A percentile compares a stretch with the other conserved stretches of the same genome.
phyloP scores from a whole-genome alignment of 495 filamentous ascomycete species.

The Amphirosellinia nigrospora region DNA sequence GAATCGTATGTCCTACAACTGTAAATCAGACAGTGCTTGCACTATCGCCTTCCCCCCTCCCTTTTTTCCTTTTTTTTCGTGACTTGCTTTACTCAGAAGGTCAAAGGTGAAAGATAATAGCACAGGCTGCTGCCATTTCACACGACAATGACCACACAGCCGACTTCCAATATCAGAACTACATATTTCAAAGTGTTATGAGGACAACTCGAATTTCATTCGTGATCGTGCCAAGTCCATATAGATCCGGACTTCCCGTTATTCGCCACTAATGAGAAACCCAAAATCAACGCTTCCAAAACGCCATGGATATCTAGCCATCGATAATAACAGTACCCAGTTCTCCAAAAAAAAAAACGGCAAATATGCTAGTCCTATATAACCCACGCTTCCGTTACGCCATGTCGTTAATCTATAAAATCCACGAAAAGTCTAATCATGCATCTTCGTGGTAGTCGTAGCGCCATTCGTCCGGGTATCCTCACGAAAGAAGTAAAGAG shows the following conservation, averaged over 20 bases:
- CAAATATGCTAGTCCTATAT: constrained; percentile 7
- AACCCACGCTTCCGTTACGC: constrained; percentile 1
- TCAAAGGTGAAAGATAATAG: neutral
- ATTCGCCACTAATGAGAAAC: neutral
- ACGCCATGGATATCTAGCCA: neutral
- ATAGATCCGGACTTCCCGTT: neutral
- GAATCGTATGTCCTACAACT: neutral
- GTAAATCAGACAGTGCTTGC: neutral
- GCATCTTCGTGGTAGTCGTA: neutral
- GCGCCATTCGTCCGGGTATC: constrained; percentile 22
- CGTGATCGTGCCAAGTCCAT: neutral
- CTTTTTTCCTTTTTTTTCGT: neutral
- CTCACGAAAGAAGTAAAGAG: constrained; percentile 35
- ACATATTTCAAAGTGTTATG: neutral
- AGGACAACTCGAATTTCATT: neutral
- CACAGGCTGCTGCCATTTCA: neutral
- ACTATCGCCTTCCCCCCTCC: too few species aligned
- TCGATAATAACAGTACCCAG: neutral
- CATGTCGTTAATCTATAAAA: constrained; percentile 6
- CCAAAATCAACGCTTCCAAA: neutral
- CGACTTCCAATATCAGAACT: neutral
- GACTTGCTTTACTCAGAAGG: neutral
- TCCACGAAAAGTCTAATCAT: constrained; percentile 4
- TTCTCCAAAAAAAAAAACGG: neutral
- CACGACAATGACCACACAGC: neutral